Evolutionary conservation across 805 yeast species (phyloP), one percentile per base, ranked within the genome.

Genomic region (Cyberlindnera galapagoensis): DNA sequence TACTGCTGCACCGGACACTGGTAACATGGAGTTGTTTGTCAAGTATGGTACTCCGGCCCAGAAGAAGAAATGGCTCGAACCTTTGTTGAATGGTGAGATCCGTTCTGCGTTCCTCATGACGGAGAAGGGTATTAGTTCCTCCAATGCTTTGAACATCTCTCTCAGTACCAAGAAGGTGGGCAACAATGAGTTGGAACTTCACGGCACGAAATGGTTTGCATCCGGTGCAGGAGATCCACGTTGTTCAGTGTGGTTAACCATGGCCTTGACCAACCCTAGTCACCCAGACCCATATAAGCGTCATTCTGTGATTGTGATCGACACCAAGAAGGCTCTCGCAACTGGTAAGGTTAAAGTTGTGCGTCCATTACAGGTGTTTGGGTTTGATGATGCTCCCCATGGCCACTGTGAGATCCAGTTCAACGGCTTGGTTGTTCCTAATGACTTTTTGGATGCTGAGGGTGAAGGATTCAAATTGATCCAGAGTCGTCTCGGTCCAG

Each of bases 211-310:
- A 50, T 76, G 83, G 83, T 76, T 76, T 66, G 76, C 80, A 3
- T 72, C 80, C 0, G 82, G 82, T 18, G 81, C 80, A 23, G 81
- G 80, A 17, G 82, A 76, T 49, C 81, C 80, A 17, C 64, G 80
- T 34, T 68, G 76, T 51, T 46, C 48, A 3, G 60, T 59, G 2
- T 56, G 61, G 61, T 32, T 56, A 7, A 30, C 42, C 4, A 47
- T 55, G 49, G 59, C 56, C 3, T 28, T 51, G 24, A 56, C 57
- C 3, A 42, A 37, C 18, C 49, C 52, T 18, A 36, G 40, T 10
- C 41, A 43, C 12, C 30, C 37, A 7, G 44, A 53, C 31, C 58
- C 61, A 7, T 72, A 74, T 50, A 49, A 44, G 26, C 76, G 74
- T 49, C 83, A 76, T 49, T 61, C 78, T 5, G 74, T 76, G 9